Evolutionary conservation across 345 rosid species (phyloP).

Genomic region (Aurinia saxatilis): DNA sequence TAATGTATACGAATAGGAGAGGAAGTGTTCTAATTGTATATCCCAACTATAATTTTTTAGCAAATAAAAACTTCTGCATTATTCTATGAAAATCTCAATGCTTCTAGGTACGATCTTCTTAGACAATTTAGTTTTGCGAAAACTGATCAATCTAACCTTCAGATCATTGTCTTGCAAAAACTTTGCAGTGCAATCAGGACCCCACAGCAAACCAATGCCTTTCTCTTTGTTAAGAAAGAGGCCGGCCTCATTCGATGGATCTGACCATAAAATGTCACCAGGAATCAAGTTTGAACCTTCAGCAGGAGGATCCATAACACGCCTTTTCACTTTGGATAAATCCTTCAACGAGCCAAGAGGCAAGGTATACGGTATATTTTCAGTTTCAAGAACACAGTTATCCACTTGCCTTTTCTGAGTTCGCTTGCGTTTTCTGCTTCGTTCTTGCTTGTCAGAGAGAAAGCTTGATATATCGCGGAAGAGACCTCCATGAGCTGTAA

Average conservation of each 20-base stretch:
- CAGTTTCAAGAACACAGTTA: conserved; percentile 11
- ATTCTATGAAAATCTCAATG: conserved; percentile 1
- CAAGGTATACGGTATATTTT: conserved; percentile 8
- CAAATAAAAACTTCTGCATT: not conserved
- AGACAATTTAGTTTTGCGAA: not conserved
- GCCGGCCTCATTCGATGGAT: conserved; percentile 23
- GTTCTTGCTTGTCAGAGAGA: conserved; percentile 29
- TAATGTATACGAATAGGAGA: not conserved
- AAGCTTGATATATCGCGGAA: conserved; percentile 26
- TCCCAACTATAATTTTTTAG: not conserved
- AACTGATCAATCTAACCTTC: conserved; percentile 19
- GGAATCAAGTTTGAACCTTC: conserved; percentile 31
- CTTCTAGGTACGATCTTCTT: not conserved
- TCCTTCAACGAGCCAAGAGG: conserved; percentile 30
- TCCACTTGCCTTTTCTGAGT: conserved; percentile 24
- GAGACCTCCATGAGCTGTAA: conserved; percentile 34
- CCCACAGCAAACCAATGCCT: conserved; percentile 34
- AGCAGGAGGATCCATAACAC: conserved; percentile 26
- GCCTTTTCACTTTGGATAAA: conserved; percentile 26
- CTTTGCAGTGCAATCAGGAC: conserved; percentile 34
- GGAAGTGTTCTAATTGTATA: not conserved
- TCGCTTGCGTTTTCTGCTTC: conserved; percentile 28
- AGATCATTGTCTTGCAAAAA: conserved; percentile 30
- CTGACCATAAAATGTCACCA: conserved; percentile 36
- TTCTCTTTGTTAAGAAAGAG: conserved; percentile 27